phyloP scores from a whole-genome alignment of 1,284 basidiomycete genomes.

The Cystobasidium sp. region DNA sequence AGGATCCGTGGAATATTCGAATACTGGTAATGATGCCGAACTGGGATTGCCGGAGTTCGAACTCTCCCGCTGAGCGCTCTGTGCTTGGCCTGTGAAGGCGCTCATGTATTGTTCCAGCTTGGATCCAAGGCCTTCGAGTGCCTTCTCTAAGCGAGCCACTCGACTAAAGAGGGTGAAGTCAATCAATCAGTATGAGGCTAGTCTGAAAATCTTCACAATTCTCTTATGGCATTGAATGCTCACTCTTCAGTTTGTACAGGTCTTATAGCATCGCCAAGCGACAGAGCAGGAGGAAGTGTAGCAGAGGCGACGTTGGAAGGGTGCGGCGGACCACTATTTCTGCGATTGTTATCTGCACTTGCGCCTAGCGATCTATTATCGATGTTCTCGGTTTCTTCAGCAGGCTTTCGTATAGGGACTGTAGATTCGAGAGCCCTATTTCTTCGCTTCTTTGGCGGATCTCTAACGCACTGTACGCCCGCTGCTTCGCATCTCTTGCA shows the following conservation, averaged over 20 bases:
- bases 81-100: not conserved
- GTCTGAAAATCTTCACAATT: not conserved
- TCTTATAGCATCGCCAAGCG: not conserved
- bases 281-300: not conserved
- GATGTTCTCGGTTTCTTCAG: not conserved
- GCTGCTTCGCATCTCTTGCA: constrained; percentile 10
- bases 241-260: constrained; percentile 7
- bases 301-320: not conserved
- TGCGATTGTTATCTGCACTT: not conserved
- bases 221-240: not conserved
- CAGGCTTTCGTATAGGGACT: not conserved
- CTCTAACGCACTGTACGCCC: constrained; percentile 1
- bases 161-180: not conserved
- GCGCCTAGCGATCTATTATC: too few species aligned
- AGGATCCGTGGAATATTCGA: not conserved
- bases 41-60: not conserved
- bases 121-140: not conserved
- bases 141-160: constrained; percentile 6
- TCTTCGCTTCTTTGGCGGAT: constrained; percentile 6
- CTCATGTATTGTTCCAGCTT: constrained; percentile 15
- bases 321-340: not conserved
- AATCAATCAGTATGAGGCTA: not conserved
- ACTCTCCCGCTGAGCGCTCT: not conserved
- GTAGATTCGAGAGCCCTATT: constrained; percentile 5
- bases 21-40: not conserved